These are phyloP conservation scores for Penicillium ucsense DNA, from an alignment of 495 filamentous ascomycete species.

Conservation along the genomic window DNA sequence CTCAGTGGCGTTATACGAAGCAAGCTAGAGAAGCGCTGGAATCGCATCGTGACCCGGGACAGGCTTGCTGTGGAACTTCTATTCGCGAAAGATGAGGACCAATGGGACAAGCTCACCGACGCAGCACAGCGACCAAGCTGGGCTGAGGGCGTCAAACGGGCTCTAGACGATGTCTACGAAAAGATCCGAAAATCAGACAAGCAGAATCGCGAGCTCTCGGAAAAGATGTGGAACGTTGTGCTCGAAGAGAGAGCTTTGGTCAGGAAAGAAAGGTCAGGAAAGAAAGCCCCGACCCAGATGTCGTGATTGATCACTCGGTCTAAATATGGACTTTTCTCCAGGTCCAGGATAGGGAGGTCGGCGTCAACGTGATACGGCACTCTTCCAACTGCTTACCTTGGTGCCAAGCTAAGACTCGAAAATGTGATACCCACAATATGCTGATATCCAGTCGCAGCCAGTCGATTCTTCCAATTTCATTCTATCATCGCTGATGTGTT, in stretches of 20 bases:
- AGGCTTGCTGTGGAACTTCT: constrained; percentile 24
- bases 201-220: constrained; percentile 21
- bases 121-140: constrained; percentile 14
- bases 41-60: constrained; percentile 19
- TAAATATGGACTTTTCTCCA: no score
- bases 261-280: constrained; percentile 18
- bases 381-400: no score
- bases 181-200: constrained; percentile 17
- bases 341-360: no score
- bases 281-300: no score
- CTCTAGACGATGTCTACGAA: constrained; percentile 10
- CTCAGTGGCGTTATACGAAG: constrained; percentile 48
- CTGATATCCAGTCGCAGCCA: no score
- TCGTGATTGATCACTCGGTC: no score
- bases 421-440: background rate
- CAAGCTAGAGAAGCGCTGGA: constrained; percentile 37
- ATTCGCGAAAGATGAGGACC: constrained; percentile 47
- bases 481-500: no score
- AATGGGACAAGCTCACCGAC: constrained; percentile 40
- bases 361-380: no score
- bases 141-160: constrained; percentile 9
- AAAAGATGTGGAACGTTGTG: constrained; percentile 34
- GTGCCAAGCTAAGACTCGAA: background rate
- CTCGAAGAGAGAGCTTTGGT: constrained; percentile 31
- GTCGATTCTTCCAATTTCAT: no score